phyloP scores from a whole-genome alignment of 192 early-diverging fungal species.

The Chytriomyces sp. region DNA sequence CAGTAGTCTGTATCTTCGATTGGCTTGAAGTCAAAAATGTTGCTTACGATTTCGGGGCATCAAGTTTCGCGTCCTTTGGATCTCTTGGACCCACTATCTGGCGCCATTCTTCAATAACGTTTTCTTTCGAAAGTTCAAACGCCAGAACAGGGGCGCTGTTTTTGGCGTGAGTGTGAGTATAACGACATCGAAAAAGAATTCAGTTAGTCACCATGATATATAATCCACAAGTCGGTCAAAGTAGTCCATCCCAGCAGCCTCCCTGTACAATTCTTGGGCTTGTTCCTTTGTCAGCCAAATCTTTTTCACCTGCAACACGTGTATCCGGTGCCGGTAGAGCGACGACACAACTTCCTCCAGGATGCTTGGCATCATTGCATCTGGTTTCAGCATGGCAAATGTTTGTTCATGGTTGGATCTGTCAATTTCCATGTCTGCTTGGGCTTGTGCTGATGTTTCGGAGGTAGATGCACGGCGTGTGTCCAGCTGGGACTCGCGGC shows the following conservation, averaged over 20 bases:
- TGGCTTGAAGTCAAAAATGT: not conserved
- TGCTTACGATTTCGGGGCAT: slow-evolving; percentile 53
- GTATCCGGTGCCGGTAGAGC: slow-evolving; percentile 54
- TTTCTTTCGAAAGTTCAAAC: slow-evolving; percentile 55
- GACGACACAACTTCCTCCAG: slow-evolving; percentile 53
- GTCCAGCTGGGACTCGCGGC: not conserved
- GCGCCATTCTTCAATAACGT: slow-evolving; percentile 56
- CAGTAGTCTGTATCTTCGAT: not conserved
- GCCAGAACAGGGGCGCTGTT: slow-evolving; percentile 55
- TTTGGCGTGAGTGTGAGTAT: not conserved
- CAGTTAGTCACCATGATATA: slow-evolving; percentile 50
- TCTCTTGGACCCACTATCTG: slow-evolving; percentile 60
- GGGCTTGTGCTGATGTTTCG: not conserved
- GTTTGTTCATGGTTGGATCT: slow-evolving; percentile 44
- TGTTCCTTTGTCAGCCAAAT: slow-evolving; percentile 56
- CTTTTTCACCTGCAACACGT: slow-evolving; percentile 52
- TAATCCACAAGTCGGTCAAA: slow-evolving; percentile 57
- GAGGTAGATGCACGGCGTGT: not conserved
- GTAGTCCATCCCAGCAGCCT: slow-evolving; percentile 54
- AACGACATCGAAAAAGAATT: not conserved
- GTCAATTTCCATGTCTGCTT: slow-evolving; percentile 4
- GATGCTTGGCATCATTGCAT: slow-evolving; percentile 57
- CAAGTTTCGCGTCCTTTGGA: slow-evolving; percentile 49
- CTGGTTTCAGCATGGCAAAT: slow-evolving; percentile 67
- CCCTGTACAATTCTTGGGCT: slow-evolving; percentile 59